These are phyloP conservation scores for Ustilago bromivora DNA, from an alignment of 1,284 basidiomycete species.

Conservation along the genomic window DNA sequence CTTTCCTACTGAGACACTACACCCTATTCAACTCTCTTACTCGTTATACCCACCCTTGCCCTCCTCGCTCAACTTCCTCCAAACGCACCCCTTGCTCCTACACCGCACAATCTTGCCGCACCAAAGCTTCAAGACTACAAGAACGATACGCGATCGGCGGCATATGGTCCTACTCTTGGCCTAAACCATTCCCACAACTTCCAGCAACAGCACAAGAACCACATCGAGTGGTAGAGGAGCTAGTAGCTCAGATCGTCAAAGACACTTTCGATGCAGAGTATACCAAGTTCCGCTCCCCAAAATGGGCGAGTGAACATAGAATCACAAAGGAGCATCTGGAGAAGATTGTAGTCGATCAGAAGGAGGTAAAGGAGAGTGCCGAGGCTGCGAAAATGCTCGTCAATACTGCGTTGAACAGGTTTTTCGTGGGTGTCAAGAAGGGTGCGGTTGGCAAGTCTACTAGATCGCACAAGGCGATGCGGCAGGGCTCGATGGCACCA, in stretches of 20 bases:
- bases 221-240: constrained; percentile 7
- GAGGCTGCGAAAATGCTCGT: constrained; percentile 27
- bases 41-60: constrained; percentile 15
- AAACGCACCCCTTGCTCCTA: background rate
- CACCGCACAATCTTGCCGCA: background rate
- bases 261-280: constrained; percentile 33
- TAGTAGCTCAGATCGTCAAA: constrained; percentile 20
- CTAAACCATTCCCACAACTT: constrained; percentile 13
- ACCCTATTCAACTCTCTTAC: constrained; percentile 31
- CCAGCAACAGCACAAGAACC: constrained; percentile 11
- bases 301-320: constrained; percentile 22
- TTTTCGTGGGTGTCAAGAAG: constrained; percentile 23
- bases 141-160: constrained; percentile 17
- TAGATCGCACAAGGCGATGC: background rate
- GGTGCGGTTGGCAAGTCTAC: constrained; percentile 7
- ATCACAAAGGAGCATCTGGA: constrained; percentile 23
- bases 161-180: constrained; percentile 23
- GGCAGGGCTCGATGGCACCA: background rate
- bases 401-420: constrained; percentile 16
- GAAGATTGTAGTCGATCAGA: constrained; percentile 23
- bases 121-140: constrained; percentile 5
- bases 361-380: constrained; percentile 30
- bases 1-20: constrained; percentile 33
- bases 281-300: constrained; percentile 25
- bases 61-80: background rate